Evolutionary conservation across 345 rosid genomes (phyloP).

Genomic region (Syzygium grande): DNA sequence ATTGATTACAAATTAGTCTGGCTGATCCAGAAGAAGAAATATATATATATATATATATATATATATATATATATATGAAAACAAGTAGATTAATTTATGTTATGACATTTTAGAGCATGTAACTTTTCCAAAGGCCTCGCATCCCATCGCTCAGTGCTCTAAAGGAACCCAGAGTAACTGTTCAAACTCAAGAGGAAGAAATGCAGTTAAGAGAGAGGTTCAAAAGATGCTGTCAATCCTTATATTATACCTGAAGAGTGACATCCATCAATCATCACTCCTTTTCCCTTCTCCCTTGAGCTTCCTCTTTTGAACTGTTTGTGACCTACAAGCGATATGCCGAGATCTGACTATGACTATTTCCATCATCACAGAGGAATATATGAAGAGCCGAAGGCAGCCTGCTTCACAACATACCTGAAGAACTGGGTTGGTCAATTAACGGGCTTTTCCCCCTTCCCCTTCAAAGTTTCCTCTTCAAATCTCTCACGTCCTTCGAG

Average conservation of each 20-base stretch:
- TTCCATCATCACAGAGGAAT: neutral
- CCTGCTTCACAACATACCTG: constrained; percentile 16
- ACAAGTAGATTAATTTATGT: neutral
- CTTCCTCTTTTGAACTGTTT: neutral
- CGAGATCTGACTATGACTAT: neutral
- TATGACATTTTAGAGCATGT: neutral
- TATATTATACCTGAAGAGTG: neutral
- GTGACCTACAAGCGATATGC: neutral
- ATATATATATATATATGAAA: neutral
- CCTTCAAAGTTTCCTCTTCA: no score
- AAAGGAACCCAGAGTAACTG: neutral
- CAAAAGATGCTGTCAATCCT: neutral
- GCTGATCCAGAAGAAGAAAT: neutral
- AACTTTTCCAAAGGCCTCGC: neutral
- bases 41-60: no score
- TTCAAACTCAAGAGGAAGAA: neutral
- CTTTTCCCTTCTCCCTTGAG: neutral
- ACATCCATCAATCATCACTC: neutral
- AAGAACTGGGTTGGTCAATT: constrained; percentile 31
- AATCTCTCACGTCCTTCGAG: no score
- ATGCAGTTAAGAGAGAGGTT: neutral
- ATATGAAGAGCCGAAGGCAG: neutral
- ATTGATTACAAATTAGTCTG: neutral
- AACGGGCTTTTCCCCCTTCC: no score
- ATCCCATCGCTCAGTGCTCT: neutral